Evolutionary conservation across 2,329 filamentous ascomycete species (phyloP), one percentile per base, ranked within the genome.

Genomic region (Rhytidhysteron rufulum): DNA sequence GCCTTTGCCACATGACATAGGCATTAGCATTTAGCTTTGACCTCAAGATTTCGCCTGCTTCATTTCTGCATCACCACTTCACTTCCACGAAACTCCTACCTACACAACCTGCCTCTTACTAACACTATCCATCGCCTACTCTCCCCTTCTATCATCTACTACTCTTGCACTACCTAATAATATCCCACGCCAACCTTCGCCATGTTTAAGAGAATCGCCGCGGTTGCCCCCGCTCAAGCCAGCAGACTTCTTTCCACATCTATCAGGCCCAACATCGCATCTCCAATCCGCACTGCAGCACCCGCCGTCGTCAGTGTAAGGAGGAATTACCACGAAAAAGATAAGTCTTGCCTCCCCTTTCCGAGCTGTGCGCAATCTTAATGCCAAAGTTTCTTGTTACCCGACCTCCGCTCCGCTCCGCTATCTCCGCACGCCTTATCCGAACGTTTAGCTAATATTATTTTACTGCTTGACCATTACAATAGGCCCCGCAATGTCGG

Each of bases 401-500:
- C 13, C 13, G 27, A 4, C 27, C 27, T 16, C 27, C 27, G 13
- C 27, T 33, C 16, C 13, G 33, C 30, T 16, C 36, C 18, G 16
- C 22, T 25, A 31, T 46, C 13, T 36, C 25, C 17, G 20, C 20
- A 18, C 17, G n/a, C 19, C 17, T 16, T 37, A 30, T 39, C 2
- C 21, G 49, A 50, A 53, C 48, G 41, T 48, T 42, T 54, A 60
- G 61, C 68, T 71, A 63, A 72, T 67, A 49, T 51, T 20, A 53
- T 44, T 60, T 59, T 58, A 75, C 72, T 75, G 53, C 77, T 94
- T 50, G 88, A 94, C 66, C 88, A 91, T 70, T 91, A 91, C 72
- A 86, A 79, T 66, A 78, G 79, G 54, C 86, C 86, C 20, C 80
- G 86, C 50, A 89, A 89, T 71, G 85, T 88, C 44, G 86, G 86